Base-by-base conservation (phyloP, 257 asterid genomes). In the Solanum appendiculatum region DNA sequence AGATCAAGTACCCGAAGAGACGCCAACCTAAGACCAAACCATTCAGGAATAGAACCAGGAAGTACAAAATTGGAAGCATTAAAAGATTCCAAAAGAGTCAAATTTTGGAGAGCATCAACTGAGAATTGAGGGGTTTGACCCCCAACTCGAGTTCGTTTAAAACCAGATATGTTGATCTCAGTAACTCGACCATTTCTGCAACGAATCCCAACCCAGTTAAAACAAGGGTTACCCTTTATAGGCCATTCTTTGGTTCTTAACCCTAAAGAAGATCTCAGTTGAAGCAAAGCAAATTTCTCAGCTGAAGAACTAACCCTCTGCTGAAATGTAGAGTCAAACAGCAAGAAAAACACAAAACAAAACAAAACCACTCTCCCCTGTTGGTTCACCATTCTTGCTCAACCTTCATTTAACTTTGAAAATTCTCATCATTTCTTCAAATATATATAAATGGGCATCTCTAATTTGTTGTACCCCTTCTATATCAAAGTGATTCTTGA, bases 251-350 rank as follows among this genome's bases (percentile, higher is more conserved):
- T 92, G 4, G 98, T 93, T 89, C 98, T 92, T 88, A 97, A 83
- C 91, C 99, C 99, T 92, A 97, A 90, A 10, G 99, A 95, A 92
- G 98, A 95, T 95, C 99, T 97, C 90, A 97, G 89, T 90, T 90
- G 93, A 87, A 97, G 95, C 90, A 97, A 91, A 84, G 96, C 92
- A 77, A 90, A 89, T 86, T 94, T 92, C 31, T 97, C 98, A 64
- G 86, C 90, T 85, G 92, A 68, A 39, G 97, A 92, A 54, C 81
- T 72, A 89, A 86, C 63, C 90, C 91, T 92, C 87, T 96, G 99
- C 92, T 88, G 91, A 29, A 92, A 33, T 72, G 96, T 89, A 88
- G 64, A 87, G 54, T 91, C 91, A 90, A 94, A 88, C 83, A 93
- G 91, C 88, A 93, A 89, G 84, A 90, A 88, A 86, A 89, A 85